Percentiles rank a stretch among this genome's conserved stretches.
These are phyloP conservation scores for Apiotrichum montevideense DNA, from an alignment of 1,284 basidiomycete genomes.

Conservation along the genomic window DNA sequence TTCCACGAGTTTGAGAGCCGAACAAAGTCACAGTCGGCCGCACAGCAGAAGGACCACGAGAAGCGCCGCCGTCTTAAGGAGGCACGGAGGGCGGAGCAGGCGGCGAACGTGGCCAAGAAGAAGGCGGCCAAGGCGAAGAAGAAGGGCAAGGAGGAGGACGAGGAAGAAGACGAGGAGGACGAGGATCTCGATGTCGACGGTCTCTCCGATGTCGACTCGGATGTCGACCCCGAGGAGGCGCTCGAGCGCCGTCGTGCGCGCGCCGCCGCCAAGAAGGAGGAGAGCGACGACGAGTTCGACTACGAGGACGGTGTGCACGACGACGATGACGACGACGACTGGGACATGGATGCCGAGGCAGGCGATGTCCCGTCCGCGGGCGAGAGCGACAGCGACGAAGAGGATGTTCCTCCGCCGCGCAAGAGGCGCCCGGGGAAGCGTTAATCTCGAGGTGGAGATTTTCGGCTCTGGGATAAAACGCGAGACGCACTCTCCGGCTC, in stretches of 20 bases:
- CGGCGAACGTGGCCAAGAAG: constrained; percentile 78
- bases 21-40: constrained; percentile 62
- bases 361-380: constrained; percentile 50
- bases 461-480: not conserved
- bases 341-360: constrained; percentile 46
- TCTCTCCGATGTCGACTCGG: constrained; percentile 36
- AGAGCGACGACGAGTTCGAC: constrained; percentile 33
- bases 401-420: constrained; percentile 24
- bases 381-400: constrained; percentile 30
- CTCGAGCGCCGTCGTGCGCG: constrained; percentile 31
- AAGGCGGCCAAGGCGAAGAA: constrained; percentile 30
- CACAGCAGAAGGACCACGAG: constrained; percentile 65
- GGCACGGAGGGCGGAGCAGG: constrained; percentile 75
- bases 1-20: constrained; percentile 81
- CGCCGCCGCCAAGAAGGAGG: constrained; percentile 21
- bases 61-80: constrained; percentile 67
- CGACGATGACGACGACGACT: constrained; percentile 52
- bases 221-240: constrained; percentile 48
- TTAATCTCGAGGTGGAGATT: not conserved
- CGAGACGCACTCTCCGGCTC: not conserved
- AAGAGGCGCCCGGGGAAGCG: constrained; percentile 14
- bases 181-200: constrained; percentile 48
- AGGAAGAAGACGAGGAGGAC: constrained; percentile 43
- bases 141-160: constrained; percentile 45
- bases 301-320: constrained; percentile 47